Conservation (phyloP, 1,284 basidiomycete species). For the Fomitopsis betulina region DNA sequence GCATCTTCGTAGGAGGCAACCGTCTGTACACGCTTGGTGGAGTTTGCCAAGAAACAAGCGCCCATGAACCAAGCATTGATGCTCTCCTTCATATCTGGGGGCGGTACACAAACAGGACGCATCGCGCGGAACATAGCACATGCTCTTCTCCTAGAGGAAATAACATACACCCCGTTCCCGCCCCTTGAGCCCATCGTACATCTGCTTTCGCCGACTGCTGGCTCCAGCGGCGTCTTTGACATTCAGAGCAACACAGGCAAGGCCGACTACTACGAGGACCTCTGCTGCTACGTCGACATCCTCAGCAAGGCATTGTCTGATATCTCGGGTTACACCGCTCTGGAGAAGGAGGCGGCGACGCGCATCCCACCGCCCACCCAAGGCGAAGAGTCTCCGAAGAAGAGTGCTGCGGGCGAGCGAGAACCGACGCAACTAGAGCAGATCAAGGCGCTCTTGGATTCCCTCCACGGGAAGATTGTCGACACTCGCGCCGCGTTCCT, state of each 20-base stretch:
- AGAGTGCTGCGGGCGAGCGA: conserved; percentile 26
- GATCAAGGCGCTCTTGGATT: conserved; percentile 42
- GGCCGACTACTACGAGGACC: conserved; percentile 58
- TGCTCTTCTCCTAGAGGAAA: conserved; percentile 19
- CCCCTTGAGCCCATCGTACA: conserved; percentile 20
- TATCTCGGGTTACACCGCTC: conserved; percentile 48
- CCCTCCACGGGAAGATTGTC: conserved; percentile 58
- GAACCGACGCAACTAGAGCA: conserved; percentile 39
- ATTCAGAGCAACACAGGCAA: conserved; percentile 33
- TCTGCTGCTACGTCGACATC: conserved; percentile 49
- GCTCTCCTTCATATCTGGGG: conserved; percentile 47
- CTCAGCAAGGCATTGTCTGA: conserved; percentile 53
- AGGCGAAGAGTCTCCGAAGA: conserved; percentile 15
- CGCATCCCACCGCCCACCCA: conserved; percentile 6
- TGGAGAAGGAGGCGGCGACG: conserved; percentile 33
- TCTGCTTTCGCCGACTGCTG: conserved; percentile 31
- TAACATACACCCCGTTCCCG: conserved; percentile 15
- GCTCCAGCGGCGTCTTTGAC: conserved; percentile 35
- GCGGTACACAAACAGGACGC: conserved; percentile 42
- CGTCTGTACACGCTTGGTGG: conserved; percentile 41
- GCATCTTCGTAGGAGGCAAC: conserved; percentile 36
- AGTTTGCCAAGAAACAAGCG: conserved; percentile 27
- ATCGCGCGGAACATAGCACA: conserved; percentile 56
- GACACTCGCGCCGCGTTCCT: conserved; percentile 69
- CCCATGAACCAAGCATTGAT: conserved; percentile 41